Evolutionary conservation across 2,329 filamentous ascomycete species (phyloP).

Genomic region (Verticillium longisporum): DNA sequence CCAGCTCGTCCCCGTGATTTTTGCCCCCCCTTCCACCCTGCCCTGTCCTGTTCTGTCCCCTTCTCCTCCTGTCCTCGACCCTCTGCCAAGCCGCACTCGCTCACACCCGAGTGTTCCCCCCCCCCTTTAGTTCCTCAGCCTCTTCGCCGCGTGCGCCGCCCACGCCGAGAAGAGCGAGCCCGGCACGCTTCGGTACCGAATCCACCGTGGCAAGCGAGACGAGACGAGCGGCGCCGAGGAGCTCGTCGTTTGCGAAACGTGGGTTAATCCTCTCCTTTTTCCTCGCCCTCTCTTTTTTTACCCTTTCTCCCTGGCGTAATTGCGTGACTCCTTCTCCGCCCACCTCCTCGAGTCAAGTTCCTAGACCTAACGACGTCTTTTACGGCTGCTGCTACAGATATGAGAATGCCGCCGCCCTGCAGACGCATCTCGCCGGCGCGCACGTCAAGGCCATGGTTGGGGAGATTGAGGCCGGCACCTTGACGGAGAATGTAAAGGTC

Average conservation of each 20-base stretch:
- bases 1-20: neutral
- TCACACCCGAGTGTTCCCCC: neutral
- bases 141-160: conserved; percentile 14
- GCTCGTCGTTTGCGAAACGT: conserved; percentile 19
- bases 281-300: neutral
- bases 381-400: conserved; percentile 10
- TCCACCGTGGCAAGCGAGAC: conserved; percentile 16
- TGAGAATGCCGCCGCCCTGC: conserved; percentile 15
- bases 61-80: neutral
- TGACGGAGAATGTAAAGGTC: conserved; percentile 2
- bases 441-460: conserved; percentile 14
- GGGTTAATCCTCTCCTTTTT: conserved; percentile 1
- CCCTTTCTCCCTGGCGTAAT: neutral
- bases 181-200: conserved; percentile 16
- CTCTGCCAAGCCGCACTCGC: neutral
- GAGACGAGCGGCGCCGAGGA: conserved; percentile 15
- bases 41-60: too few relatives aligned
- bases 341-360: too few relatives aligned
- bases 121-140: conserved; percentile 13
- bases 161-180: conserved; percentile 17
- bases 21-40: neutral
- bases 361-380: too few relatives aligned
- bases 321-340: neutral
- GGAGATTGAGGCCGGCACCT: conserved; percentile 7
- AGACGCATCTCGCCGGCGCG: conserved; percentile 13